Evolutionary conservation across 2,329 filamentous ascomycete species (phyloP), one percentile per base, ranked within the genome.

Genomic region (Talaromyces amestolkiae): DNA sequence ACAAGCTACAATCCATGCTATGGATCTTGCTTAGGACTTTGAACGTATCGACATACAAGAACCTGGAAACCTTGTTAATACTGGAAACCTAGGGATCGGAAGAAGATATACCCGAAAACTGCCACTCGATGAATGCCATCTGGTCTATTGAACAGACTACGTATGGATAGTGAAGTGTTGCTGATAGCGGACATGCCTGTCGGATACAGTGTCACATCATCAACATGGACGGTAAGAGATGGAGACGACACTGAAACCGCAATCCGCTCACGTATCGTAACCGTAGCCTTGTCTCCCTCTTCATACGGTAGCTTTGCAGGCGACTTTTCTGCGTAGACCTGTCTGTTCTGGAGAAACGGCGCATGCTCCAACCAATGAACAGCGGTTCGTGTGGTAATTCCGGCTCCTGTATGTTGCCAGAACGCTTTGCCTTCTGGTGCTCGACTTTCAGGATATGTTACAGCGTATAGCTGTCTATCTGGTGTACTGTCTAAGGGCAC

Each of bases 21-120:
- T 63, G 49, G 11, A 63, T 56, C 10, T 63, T 63, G 37, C 51
- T 47, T 17, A 63, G 22, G 27, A 63, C 61, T 17, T 63, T 63
- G 39, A 63, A 63, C n/a, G 61, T 63, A 15, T 63, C 61, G 8
- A 63, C 61, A 45, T 63, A 63, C 24, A 63, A n/a, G 19, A 63
- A 63, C 22, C 61, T 63, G 51, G 7, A 6, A 22, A 24, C 41
- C 8, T 27, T 9, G 17, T 24, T 15, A 43, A 10, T 51, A 31
- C 27, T 31, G 24, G n/a, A 13, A 45, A 10, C 4, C 8, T 15
- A 35, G 2, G 17, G 1, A 24, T 1, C 27, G 15, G 19, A 6
- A 3, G 13, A 19, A 3, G 19, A 45, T 47, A 8, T 35, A 58
- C 61, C 61, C 61, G 37, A 63, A 63, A 1, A 63, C 49, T 27